A percentile compares a stretch with the other conserved stretches of the same genome.
Evolutionary conservation across 2,329 filamentous ascomycete species (phyloP).

Genomic region (Ceratocystis cubensis): DNA sequence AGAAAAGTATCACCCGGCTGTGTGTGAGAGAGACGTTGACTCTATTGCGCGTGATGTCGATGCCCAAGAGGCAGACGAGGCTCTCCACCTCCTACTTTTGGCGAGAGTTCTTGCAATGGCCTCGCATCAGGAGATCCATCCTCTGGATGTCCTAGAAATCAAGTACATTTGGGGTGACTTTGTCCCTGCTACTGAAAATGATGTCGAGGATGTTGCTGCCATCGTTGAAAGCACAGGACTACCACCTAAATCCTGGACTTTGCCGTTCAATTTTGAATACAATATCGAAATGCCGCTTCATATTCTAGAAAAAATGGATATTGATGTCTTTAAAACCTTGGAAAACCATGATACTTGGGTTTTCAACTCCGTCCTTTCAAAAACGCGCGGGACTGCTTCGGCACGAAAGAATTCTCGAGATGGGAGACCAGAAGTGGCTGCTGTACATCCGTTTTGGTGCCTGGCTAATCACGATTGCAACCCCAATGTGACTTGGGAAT

Average conservation of each 20-base stretch:
- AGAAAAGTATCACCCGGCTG: conserved; percentile 48
- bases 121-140: conserved; percentile 46
- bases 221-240: conserved; percentile 15
- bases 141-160: conserved; percentile 50
- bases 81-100: conserved; percentile 51
- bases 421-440: conserved; percentile 77
- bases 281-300: conserved; percentile 65
- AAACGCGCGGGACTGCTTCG: conserved; percentile 86
- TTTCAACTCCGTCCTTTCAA: conserved; percentile 81
- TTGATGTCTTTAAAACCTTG: conserved; percentile 55
- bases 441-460: conserved; percentile 93
- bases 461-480: conserved; percentile 93
- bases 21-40: conserved; percentile 55
- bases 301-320: conserved; percentile 71
- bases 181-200: conserved; percentile 38
- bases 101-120: conserved; percentile 52
- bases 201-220: conserved; percentile 5
- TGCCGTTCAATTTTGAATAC: conserved; percentile 66
- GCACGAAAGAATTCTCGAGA: conserved; percentile 65
- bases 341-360: conserved; percentile 62
- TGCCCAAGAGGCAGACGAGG: conserved; percentile 45
- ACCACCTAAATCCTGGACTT: conserved; percentile 50
- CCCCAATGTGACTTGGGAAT: conserved; percentile 90
- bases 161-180: conserved; percentile 62
- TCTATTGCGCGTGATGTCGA: conserved; percentile 52